Evolutionary conservation across 768 basidiomycete genomes (phyloP), one percentile per base, ranked within the genome.

Genomic region (Favolaschia claudopus): DNA sequence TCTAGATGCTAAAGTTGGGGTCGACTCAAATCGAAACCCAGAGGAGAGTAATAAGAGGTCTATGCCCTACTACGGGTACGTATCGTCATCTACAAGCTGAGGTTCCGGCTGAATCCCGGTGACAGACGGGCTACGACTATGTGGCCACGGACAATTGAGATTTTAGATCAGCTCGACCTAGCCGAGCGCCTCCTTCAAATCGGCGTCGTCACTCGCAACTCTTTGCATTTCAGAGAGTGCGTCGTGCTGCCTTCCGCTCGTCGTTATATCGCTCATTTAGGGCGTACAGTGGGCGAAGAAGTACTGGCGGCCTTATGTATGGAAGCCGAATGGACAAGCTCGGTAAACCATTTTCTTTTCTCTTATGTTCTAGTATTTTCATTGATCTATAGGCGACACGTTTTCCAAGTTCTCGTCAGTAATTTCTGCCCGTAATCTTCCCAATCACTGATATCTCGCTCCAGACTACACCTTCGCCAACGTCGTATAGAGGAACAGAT

Each of bases 251-350:
- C 15, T 29, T 28, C 5, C 0, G 25, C 33, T 3, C 27, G 0
- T 13, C 27, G 33, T 13, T 15, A 38, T n/a, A 20, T 14, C 15
- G 45, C 14, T 46, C 6, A 39, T 20, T 42, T 20, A 15, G 4
- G 12, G 4, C 13, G 28, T 36, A n/a, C 51, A 67, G 65, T 17
- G 65, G 65, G 19, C 50, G 60, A 24, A 62, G 65, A 4, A 54
- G 37, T 19, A 39, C 25, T 7, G 65, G 65, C 13, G 65, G 65
- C 17, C 31, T 67, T 10, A 61, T 67, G 63, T 67, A 55, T 37
- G 65, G 55, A 8, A 67, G 60, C 22, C 59, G 65, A 5, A 67
- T 67, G 65, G 65, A 67, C 45, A 61, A 46, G 45, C 63, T 67
- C 13, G 63, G 63, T n/a, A 34, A 27, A 46, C 49, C 7, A 5